Conservation (phyloP, 2,329 filamentous ascomycete genomes). For the Stromatinia cepivora region DNA sequence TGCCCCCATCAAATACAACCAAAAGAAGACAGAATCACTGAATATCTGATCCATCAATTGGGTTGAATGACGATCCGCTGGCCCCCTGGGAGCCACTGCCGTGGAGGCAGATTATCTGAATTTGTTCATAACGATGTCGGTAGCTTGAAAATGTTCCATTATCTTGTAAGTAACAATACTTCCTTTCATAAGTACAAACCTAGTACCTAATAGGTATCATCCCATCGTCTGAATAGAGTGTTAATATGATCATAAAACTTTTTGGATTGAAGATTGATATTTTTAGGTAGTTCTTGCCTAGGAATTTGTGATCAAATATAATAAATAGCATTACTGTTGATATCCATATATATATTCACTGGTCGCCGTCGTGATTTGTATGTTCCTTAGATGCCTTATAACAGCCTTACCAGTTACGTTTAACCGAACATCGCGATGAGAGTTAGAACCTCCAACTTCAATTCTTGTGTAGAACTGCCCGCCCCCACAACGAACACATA, state of each 20-base stretch:
- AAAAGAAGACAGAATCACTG: not conserved
- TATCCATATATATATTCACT: not conserved
- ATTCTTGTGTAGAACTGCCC: conserved; percentile 14
- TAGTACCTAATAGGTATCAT: not conserved
- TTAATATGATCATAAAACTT: not conserved
- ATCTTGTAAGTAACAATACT: not conserved
- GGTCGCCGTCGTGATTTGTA: not conserved
- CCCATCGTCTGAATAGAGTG: not conserved
- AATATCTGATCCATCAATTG: not conserved
- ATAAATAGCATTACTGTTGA: not conserved
- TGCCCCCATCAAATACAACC: not conserved
- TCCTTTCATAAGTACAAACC: not conserved
- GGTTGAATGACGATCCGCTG: not conserved
- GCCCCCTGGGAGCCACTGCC: not conserved
- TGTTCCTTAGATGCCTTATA: not conserved
- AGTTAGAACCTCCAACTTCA: conserved; percentile 15
- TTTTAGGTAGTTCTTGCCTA: not conserved
- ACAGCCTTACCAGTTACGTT: conserved; percentile 4
- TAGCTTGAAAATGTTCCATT: not conserved
- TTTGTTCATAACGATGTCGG: not conserved
- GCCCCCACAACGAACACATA: conserved; percentile 13
- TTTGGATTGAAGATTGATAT: not conserved
- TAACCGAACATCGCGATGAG: not conserved
- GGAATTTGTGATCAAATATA: no score
- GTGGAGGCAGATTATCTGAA: not conserved